Percentiles rank a stretch among this genome's conserved stretches.
These are phyloP conservation scores for Henckelia pumila DNA, from an alignment of 257 asterid species.

Conservation along the genomic window DNA sequence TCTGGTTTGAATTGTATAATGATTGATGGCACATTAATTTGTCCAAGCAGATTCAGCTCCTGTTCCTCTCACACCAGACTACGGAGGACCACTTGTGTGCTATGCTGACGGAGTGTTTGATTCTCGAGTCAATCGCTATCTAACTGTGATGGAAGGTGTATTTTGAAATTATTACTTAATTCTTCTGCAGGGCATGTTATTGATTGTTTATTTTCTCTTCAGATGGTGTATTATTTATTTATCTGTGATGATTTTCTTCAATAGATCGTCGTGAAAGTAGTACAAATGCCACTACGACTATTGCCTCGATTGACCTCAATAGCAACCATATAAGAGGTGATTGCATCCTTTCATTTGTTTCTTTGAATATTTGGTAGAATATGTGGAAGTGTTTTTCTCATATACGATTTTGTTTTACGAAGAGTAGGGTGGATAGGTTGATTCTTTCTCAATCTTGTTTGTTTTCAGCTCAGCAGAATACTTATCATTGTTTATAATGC, in stretches of 20 bases:
- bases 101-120: slow-evolving; percentile 96
- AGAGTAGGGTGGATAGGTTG: slow-evolving; percentile 8
- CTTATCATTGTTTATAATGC: slow-evolving; percentile 29
- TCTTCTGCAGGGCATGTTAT: slow-evolving; percentile 5
- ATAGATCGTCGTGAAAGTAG: slow-evolving; percentile 77
- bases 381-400: slow-evolving; percentile 6
- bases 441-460: not conserved
- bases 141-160: slow-evolving; percentile 86
- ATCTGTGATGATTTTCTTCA: slow-evolving; percentile 24
- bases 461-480: slow-evolving; percentile 7
- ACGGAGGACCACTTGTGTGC: slow-evolving; percentile 63
- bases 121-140: slow-evolving; percentile 63
- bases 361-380: not conserved
- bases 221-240: slow-evolving; percentile 12
- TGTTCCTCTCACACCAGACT: slow-evolving; percentile 83
- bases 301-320: slow-evolving; percentile 61
- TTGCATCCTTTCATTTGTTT: slow-evolving; percentile 17
- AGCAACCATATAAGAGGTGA: slow-evolving; percentile 44
- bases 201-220: slow-evolving; percentile 10
- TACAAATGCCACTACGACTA: slow-evolving; percentile 59
- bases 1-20: slow-evolving; percentile 15
- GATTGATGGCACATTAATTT: slow-evolving; percentile 11
- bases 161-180: slow-evolving; percentile 10
- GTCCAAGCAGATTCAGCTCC: slow-evolving; percentile 67
- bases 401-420: not conserved